A percentile compares a stretch with the other conserved stretches of the same genome.
Conservation (phyloP, 176 grass and related monocot genomes). For the bread wheat (Triticum aestivum) region DNA sequence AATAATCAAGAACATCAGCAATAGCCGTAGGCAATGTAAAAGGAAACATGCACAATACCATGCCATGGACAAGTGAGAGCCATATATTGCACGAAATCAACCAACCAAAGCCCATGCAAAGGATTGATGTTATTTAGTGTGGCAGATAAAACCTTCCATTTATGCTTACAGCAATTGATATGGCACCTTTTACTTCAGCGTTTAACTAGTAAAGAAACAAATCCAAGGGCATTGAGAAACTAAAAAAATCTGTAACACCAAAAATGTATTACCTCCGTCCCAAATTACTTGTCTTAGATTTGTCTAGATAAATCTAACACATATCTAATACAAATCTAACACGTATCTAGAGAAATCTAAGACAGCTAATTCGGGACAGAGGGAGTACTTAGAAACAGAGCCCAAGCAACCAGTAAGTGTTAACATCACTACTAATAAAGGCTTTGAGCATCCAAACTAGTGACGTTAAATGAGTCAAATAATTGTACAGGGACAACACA, state of each 20-base stretch:
- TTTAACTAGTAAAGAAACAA: neutral
- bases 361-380: too few relatives aligned
- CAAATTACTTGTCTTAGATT: too few relatives aligned
- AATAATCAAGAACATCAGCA: slow-evolving; percentile 32
- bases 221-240: neutral
- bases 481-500: neutral
- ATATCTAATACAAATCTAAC: too few relatives aligned
- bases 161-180: slow-evolving; percentile 8
- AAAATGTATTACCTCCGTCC: neutral
- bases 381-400: neutral
- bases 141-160: neutral
- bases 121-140: neutral
- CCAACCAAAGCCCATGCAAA: neutral
- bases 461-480: neutral
- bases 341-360: too few relatives aligned
- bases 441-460: neutral
- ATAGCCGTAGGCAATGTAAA: neutral
- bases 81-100: neutral
- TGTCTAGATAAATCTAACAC: too few relatives aligned
- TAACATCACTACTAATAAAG: neutral
- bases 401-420: neutral
- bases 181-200: neutral
- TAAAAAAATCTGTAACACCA: neutral
- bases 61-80: neutral
- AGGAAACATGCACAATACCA: neutral